phyloP scores from a whole-genome alignment of 1,284 basidiomycete species.

The Filobasidium uniguttulatum region DNA sequence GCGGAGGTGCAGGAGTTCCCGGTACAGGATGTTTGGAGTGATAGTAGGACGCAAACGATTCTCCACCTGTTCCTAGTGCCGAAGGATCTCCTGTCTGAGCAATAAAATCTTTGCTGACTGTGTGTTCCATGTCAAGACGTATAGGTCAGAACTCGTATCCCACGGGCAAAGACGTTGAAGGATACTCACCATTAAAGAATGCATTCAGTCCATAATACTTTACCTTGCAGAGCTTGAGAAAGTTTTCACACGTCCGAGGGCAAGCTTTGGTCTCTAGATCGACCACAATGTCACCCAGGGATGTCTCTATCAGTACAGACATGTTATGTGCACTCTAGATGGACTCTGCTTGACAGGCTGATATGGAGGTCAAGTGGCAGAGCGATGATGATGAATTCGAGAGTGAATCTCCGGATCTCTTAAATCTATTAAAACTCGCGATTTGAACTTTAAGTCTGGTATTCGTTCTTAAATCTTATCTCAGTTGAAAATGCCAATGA shows the following conservation, averaged over 20 bases:
- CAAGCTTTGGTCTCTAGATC: constrained; percentile 86
- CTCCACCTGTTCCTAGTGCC: constrained; percentile 85
- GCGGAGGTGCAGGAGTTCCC: constrained; percentile 35
- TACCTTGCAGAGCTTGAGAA: constrained; percentile 89
- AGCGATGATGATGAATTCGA: too few relatives aligned
- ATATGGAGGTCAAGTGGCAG: too few relatives aligned
- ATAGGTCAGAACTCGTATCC: background rate
- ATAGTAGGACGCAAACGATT: constrained; percentile 59
- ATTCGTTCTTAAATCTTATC: too few relatives aligned
- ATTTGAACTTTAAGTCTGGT: too few relatives aligned
- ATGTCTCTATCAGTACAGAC: constrained; percentile 94
- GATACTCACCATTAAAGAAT: constrained; percentile 77
- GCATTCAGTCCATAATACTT: constrained; percentile 94
- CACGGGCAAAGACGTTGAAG: background rate
- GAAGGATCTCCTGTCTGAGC: constrained; percentile 89
- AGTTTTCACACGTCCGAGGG: constrained; percentile 83
- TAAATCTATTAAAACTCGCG: too few relatives aligned
- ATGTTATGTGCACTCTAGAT: constrained; percentile 41
- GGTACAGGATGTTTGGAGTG: constrained; percentile 40
- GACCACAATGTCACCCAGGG: constrained; percentile 86
- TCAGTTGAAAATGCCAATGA: too few relatives aligned
- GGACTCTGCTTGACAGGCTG: too few relatives aligned
- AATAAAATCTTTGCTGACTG: constrained; percentile 91
- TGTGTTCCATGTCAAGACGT: constrained; percentile 6
- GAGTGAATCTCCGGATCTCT: too few relatives aligned